Evolutionary conservation across 257 asterid species (phyloP).

Genomic region (Solanum ossicruentum): DNA sequence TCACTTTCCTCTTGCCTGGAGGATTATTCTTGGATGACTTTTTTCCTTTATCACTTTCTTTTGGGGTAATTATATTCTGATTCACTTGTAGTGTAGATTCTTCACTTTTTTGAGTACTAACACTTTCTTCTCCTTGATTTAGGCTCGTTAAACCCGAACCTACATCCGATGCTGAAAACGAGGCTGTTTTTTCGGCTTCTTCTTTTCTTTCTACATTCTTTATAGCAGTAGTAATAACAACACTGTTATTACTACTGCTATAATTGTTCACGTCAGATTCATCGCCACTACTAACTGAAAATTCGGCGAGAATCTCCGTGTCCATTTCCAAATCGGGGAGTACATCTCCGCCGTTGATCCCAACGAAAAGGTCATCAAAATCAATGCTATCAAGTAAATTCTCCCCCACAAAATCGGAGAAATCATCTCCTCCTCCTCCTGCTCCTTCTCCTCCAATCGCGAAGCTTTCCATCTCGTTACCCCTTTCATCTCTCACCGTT

Average conservation of each 20-base stretch:
- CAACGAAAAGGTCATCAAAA: conserved; percentile 63
- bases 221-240: neutral
- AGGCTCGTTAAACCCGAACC: conserved; percentile 32
- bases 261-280: conserved; percentile 27
- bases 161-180: conserved; percentile 23
- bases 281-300: conserved; percentile 29
- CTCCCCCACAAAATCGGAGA: conserved; percentile 40
- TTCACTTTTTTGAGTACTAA: conserved; percentile 6
- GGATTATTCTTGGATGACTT: conserved; percentile 42
- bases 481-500: conserved; percentile 28
- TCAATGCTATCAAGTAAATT: conserved; percentile 67
- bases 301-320: conserved; percentile 51
- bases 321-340: conserved; percentile 85
- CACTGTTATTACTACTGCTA: neutral
- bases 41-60: conserved; percentile 27
- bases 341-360: conserved; percentile 50
- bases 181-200: conserved; percentile 8
- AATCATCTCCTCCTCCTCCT: conserved; percentile 32
- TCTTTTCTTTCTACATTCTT: conserved; percentile 14
- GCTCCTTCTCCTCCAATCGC: conserved; percentile 14
- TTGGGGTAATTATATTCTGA: neutral
- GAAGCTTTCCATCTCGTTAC: conserved; percentile 35
- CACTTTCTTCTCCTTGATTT: conserved; percentile 24
- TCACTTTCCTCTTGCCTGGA: conserved; percentile 57
- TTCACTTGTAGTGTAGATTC: conserved; percentile 6